Percentiles rank a stretch among this genome's conserved stretches.
Evolutionary conservation across 805 yeast species (phyloP).

Genomic region (Saccharomycopsis sp.): DNA sequence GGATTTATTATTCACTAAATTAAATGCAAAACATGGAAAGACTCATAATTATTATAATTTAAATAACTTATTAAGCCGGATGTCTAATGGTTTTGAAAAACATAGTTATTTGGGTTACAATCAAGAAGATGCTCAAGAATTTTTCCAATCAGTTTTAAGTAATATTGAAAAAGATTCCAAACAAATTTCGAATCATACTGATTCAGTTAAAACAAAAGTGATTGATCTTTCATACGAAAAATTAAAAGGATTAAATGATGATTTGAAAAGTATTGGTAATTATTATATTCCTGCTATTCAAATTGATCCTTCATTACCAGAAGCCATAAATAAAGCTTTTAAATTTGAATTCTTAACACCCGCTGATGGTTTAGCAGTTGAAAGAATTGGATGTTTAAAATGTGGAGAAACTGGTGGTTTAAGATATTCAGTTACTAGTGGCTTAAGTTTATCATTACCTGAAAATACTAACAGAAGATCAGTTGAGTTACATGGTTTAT

Average conservation of each 20-base stretch:
- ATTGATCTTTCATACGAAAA: conserved; percentile 17
- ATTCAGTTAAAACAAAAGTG: conserved; percentile 22
- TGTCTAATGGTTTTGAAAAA: conserved; percentile 72
- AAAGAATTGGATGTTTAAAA: conserved; percentile 77
- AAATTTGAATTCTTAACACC: conserved; percentile 67
- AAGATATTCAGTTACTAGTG: conserved; percentile 68
- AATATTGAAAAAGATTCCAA: conserved; percentile 48
- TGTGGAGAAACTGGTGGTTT: conserved; percentile 96
- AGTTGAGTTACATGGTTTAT: conserved; percentile 38
- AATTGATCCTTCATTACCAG: conserved; percentile 47
- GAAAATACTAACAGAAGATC: conserved; percentile 29
- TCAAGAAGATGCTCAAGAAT: conserved; percentile 96
- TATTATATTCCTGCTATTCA: conserved; percentile 63
- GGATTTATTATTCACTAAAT: conserved; percentile 37
- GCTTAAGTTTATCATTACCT: conserved; percentile 63
- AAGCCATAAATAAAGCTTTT: conserved; percentile 33
- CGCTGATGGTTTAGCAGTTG: conserved; percentile 82
- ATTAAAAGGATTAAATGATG: conserved; percentile 24
- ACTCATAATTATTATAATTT: conserved; percentile 52
- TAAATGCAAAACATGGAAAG: conserved; percentile 46
- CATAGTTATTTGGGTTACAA: conserved; percentile 74
- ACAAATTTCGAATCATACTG: conserved; percentile 12
- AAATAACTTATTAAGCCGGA: conserved; percentile 44
- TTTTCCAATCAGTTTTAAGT: conserved; percentile 69
- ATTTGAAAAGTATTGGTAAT: conserved; percentile 40